Conservation (phyloP, 2,329 filamentous ascomycete genomes). For the Apiospora pterosperma region DNA sequence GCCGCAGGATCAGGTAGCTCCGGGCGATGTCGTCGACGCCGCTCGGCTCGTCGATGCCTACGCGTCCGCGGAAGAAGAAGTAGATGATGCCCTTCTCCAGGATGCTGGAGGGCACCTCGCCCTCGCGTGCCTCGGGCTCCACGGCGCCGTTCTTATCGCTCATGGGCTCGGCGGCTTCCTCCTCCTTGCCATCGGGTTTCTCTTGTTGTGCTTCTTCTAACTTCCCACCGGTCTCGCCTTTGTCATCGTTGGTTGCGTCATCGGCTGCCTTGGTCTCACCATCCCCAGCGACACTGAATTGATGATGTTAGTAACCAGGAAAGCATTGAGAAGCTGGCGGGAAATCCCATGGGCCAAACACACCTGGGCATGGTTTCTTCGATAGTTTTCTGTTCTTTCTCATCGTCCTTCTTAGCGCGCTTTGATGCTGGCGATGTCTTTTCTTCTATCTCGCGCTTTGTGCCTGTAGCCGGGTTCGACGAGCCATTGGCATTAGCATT, state of each 20-base stretch:
- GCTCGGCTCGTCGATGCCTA: conserved; percentile 68
- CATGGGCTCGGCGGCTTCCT: conserved; percentile 16
- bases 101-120: conserved; percentile 47
- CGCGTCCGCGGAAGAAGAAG: conserved; percentile 81
- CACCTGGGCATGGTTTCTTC: conserved; percentile 44
- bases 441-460: conserved; percentile 31
- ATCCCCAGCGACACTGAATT: background rate
- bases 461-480: conserved; percentile 16
- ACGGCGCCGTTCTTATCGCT: conserved; percentile 22
- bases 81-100: conserved; percentile 88
- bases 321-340: no score
- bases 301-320: background rate
- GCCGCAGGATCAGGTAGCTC: conserved; percentile 76
- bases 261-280: conserved; percentile 3
- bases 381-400: conserved; percentile 47
- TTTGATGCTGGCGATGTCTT: conserved; percentile 34
- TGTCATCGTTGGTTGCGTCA: conserved; percentile 34
- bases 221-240: conserved; percentile 23
- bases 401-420: conserved; percentile 29
- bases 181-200: conserved; percentile 10
- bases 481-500: conserved; percentile 8
- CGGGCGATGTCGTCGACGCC: conserved; percentile 70
- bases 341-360: background rate
- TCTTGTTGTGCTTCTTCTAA: conserved; percentile 32
- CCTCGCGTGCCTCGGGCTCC: conserved; percentile 29